Base-by-base conservation (phyloP, 768 basidiomycete genomes). In the Chalciporus piperatus region DNA sequence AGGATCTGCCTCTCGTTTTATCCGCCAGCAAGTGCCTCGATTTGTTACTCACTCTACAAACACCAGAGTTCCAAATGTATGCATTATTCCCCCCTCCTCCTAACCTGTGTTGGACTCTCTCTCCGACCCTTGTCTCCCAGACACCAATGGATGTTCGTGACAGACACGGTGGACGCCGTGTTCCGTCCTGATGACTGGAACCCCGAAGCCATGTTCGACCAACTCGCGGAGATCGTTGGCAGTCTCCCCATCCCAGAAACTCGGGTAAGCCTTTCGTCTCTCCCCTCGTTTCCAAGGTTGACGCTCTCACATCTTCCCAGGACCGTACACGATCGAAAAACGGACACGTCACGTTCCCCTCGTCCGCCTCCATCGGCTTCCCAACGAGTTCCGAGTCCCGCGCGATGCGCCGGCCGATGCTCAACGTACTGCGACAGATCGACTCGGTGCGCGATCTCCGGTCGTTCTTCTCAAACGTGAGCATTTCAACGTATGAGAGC, bases 61-160 rank as follows among this genome's bases (percentile, higher is more conserved):
- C 92, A 0, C 92, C 95, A 64, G 96, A 98, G 67, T 99, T 98
- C 70, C 97, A 98, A 70, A 89, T 98, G 96, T 97, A 64, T 54
- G 74, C 13, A 39, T 47, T 45, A 17, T 38, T 28, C 27, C 10
- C 12, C n/a, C n/a, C n/a, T n/a, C n/a, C 52, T 11, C 30, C 33
- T 5, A 30, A 6, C 35, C 3, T 17, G 11, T 2, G 14, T 13
- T 14, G 11, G 41, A 45, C 45, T 48, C 7, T 41, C 48, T 66
- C 7, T 41, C 48, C 66, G 10, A 63, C 43, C 7, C 13, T 19
- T 5, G 39, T 17, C 39, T 23, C 45, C 17, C 58, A 91, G 88
- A 65, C 90, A 98, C 67, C 94, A 99, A 74, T 99, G 97, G 96
- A 90, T 97, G 62, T 99, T 98, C 68, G 84, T 98, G 39, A 97